A percentile compares a stretch with the other conserved stretches of the same genome.
These are phyloP conservation scores for Quercus bicolor DNA, from an alignment of 306 rosid species.

Conservation along the genomic window DNA sequence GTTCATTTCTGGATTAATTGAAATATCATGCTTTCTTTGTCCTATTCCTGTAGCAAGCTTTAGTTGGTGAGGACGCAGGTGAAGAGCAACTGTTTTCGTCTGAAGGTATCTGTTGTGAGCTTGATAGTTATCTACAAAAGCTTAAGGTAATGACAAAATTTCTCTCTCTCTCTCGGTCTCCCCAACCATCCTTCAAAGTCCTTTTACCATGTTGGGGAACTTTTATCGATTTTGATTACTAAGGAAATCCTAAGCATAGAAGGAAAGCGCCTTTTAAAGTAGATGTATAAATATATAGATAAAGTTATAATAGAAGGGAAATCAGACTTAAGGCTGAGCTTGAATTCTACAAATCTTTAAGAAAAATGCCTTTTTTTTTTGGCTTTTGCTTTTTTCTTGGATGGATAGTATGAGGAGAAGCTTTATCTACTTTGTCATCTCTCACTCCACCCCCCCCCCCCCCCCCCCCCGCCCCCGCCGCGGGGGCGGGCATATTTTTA, in stretches of 20 bases:
- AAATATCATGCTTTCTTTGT: slow-evolving; percentile 8
- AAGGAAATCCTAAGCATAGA: not conserved
- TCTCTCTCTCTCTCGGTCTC: not conserved
- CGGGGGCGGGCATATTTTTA: too few species aligned
- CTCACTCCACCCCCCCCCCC: not conserved
- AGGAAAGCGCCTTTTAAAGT: not conserved
- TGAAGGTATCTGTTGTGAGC: slow-evolving; percentile 49
- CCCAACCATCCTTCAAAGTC: not conserved
- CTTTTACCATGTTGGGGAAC: not conserved
- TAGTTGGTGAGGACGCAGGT: slow-evolving; percentile 83
- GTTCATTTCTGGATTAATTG: slow-evolving; percentile 15
- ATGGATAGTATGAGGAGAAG: not conserved
- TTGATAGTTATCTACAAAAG: slow-evolving; percentile 58
- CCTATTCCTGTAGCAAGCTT: slow-evolving; percentile 66
- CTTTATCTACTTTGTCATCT: not conserved
- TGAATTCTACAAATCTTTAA: not conserved
- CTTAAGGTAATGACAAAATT: slow-evolving; percentile 54
- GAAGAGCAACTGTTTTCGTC: slow-evolving; percentile 92
- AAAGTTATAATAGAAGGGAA: not conserved
- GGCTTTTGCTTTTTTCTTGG: not conserved
- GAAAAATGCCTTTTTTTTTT: not conserved
- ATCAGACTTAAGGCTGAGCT: not conserved
- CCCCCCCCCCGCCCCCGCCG: fast-evolving
- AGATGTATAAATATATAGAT: not conserved
- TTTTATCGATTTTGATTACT: not conserved